Conservation (phyloP, 2,329 filamentous ascomycete genomes). For the Cryphonectria japonica region DNA sequence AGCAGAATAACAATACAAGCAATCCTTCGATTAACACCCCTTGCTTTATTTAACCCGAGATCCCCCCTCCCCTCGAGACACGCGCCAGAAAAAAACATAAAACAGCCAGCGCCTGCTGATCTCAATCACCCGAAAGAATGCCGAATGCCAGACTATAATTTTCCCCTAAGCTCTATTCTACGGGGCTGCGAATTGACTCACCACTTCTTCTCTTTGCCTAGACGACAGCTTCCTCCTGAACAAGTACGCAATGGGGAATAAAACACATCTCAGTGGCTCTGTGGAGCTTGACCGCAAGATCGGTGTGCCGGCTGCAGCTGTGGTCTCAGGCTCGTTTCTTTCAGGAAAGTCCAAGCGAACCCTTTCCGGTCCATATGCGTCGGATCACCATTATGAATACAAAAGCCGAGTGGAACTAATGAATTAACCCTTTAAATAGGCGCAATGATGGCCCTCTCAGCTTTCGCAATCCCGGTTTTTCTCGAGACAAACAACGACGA, state of each 20-base stretch:
- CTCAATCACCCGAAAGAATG: neutral
- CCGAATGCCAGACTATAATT: neutral
- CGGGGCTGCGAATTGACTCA: neutral
- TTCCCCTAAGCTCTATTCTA: neutral
- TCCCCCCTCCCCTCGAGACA: neutral
- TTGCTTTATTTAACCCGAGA: neutral
- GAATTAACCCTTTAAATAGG: neutral
- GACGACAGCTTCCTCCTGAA: too few species aligned
- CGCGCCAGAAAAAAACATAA: neutral
- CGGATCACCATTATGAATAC: too few species aligned
- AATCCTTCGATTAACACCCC: neutral
- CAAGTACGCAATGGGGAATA: neutral
- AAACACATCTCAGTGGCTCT: neutral
- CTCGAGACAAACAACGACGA: conserved; percentile 36
- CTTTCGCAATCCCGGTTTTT: conserved; percentile 38
- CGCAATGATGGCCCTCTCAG: conserved; percentile 32
- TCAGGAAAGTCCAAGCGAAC: conserved; percentile 5
- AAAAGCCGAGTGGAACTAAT: neutral
- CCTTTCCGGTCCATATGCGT: too few species aligned
- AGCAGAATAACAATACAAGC: neutral
- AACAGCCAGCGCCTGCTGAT: neutral
- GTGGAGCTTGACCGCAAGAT: neutral
- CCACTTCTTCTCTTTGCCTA: neutral
- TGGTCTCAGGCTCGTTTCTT: conserved; percentile 15
- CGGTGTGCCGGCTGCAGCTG: conserved; percentile 1